Evolutionary conservation across 1,139 yeast genomes (phyloP), one percentile per base, ranked within the genome.

Genomic region (Yamadazyma songkhlaensis): DNA sequence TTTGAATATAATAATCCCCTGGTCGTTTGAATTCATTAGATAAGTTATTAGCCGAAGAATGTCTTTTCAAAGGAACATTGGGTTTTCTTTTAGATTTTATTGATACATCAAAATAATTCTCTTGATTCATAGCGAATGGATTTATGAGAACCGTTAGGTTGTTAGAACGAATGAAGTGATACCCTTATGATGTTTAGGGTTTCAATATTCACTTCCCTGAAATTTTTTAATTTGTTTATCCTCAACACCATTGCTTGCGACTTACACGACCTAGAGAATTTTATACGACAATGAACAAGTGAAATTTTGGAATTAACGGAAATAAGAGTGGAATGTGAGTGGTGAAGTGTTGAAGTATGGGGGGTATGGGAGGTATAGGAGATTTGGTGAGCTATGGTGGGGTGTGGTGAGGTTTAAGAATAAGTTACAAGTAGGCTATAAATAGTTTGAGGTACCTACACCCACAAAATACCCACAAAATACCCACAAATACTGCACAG

Each of bases 1-100:
- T 65, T 36, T 61, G 62, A 30, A 67, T 59, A 44, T 59, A 70
- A 47, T 67, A 68, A 46, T 69, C 74, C 28, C 74, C 68, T 1
- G 76, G 76, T 31, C 75, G 49, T 43, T 67, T 67, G n/a, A 38
- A 44, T 23, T 59, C 67, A 33, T 13, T 15, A 5, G 30, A 15
- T 13, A 9, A 12, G 14, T 29, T 30, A 21, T 30, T 30, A 17
- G 25, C 32, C n/a, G 9, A 17, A 7, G 31, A 6, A 17, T 17
- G 20, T 9, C 32, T 13, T 9, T 30, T 41, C 20, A 15, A 36
- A 34, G 11, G 27, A 35, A 44, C 32, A 21, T 42, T 38, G 13
- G 38, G 40, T 31, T 36, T 45, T 34, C 41, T 42, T 12, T 42
- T 41, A 3, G 45, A 34, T 26, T 43, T 47, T 24, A 59, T 49